A percentile compares a stretch with the other conserved stretches of the same genome.
These are phyloP conservation scores for Endothia cerciana DNA, from an alignment of 2,329 filamentous ascomycete genomes.

Conservation along the genomic window DNA sequence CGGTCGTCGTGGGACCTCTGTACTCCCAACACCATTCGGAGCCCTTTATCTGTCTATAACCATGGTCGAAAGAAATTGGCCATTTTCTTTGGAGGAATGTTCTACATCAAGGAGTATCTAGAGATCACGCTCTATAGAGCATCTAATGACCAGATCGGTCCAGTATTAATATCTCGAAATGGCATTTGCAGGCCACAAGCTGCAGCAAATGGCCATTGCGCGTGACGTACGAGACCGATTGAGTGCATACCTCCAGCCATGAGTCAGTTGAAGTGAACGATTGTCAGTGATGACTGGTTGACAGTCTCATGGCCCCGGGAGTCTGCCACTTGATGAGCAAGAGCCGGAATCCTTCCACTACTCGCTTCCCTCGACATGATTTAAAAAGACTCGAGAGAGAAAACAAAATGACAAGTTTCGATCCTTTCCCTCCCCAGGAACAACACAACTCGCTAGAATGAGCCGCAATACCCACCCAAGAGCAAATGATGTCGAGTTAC, in stretches of 20 bases:
- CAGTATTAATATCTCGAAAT: not conserved
- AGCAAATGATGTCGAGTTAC: conserved; percentile 1
- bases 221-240: not conserved
- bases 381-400: not conserved
- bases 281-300: not conserved
- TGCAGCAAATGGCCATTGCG: not conserved
- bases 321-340: not conserved
- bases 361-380: not conserved
- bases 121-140: not conserved
- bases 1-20: no score
- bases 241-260: not conserved
- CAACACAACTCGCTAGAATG: not conserved
- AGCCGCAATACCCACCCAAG: not conserved
- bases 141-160: not conserved
- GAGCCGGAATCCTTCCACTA: not conserved
- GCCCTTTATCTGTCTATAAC: no score
- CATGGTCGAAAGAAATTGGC: not conserved
- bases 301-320: not conserved
- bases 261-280: not conserved
- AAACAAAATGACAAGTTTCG: not conserved
- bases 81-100: not conserved
- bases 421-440: not conserved
- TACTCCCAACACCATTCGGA: no score
- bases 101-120: not conserved
- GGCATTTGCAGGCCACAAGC: not conserved